A percentile compares a stretch with the other conserved stretches of the same genome.
phyloP scores from a whole-genome alignment of 306 rosid genomes.

The Casuarina glauca region DNA sequence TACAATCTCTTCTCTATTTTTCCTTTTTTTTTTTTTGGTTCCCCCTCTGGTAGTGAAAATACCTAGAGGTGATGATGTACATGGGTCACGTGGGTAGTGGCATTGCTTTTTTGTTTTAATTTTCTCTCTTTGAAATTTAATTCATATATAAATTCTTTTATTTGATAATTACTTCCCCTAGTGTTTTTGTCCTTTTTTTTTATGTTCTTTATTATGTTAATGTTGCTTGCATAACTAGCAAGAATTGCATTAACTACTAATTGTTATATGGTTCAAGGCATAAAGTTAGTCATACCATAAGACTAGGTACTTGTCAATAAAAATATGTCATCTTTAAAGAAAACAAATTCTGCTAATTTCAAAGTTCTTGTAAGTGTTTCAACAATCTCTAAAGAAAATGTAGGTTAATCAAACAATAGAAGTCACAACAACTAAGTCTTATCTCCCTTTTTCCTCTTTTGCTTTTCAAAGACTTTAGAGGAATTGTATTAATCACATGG shows the following conservation, averaged over 20 bases:
- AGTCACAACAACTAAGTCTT: not conserved
- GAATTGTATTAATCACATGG: too few species aligned
- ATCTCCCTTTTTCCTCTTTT: not conserved
- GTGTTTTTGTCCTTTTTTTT: slow-evolving; percentile 14
- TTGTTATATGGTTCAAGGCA: not conserved
- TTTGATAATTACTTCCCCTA: slow-evolving; percentile 27
- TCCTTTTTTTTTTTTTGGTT: not conserved
- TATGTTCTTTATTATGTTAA: slow-evolving; percentile 17
- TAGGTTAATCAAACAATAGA: too few species aligned
- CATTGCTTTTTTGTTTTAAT: slow-evolving; percentile 16
- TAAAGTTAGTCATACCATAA: too few species aligned
- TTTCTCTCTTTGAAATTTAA: slow-evolving; percentile 36
- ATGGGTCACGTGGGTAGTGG: slow-evolving; percentile 57
- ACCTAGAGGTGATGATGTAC: slow-evolving; percentile 48
- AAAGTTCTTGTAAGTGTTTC: too few species aligned
- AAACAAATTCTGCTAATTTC: too few species aligned
- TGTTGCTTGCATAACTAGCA: not conserved
- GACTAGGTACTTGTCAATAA: too few species aligned
- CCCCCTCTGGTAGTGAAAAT: slow-evolving; percentile 30
- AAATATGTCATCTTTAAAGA: too few species aligned
- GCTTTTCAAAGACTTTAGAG: not conserved
- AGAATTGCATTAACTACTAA: too few species aligned
- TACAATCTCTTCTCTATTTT: slow-evolving; percentile 1
- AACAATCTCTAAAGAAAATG: too few species aligned
- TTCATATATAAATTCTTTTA: slow-evolving; percentile 64